Base-by-base conservation (phyloP, 257 asterid species). In the Henckelia pumila region DNA sequence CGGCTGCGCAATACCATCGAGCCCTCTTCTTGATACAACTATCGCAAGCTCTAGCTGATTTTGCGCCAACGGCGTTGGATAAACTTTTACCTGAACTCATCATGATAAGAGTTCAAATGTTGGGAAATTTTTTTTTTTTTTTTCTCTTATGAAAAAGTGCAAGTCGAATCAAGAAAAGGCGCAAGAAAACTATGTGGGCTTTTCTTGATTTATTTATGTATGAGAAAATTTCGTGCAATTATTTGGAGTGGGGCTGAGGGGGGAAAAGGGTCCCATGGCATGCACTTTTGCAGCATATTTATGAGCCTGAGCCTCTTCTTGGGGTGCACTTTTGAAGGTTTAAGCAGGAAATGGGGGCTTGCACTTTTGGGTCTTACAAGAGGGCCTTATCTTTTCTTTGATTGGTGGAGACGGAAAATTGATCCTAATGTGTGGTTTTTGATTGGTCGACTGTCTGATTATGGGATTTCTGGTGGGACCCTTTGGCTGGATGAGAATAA, bases 1-100 rank as follows among this genome's bases (percentile, higher is more conserved):
- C 98, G 0, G 98, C 94, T 0, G 94, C 82, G 44, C 98, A 91
- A 63, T 87, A 89, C 94, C 84, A 89, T 0, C 92, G 67, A 10
- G 96, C 98, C 62, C 91, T 70, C 64, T 81, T 89, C 24, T 64
- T 78, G 0, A 84, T 66, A 32, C 98, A 91, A 28, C 67, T 85
- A 57, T 91, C 95, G 65, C 98, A 91, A 7, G 96, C 91, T 72
- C 98, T 61, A 0, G 80, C 84, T 0, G 89, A 82, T 71, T 86
- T 88, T 3, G 85, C 95, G 8, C 84, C 95, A 28, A 82, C 86
- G 10, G 75, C 86, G 69, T 76, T 81, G 6, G 95, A 86, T 47
- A 78, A 22, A 9, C 79, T 91, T 14, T 52, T 69, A 7, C 79
- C 88, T 0, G 55, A 47, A 17, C 71, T 73, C 91, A 84, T 85